Evolutionary conservation across 768 basidiomycete species (phyloP), one percentile per base, ranked within the genome.

Genomic region (Pleurotus platypus): DNA sequence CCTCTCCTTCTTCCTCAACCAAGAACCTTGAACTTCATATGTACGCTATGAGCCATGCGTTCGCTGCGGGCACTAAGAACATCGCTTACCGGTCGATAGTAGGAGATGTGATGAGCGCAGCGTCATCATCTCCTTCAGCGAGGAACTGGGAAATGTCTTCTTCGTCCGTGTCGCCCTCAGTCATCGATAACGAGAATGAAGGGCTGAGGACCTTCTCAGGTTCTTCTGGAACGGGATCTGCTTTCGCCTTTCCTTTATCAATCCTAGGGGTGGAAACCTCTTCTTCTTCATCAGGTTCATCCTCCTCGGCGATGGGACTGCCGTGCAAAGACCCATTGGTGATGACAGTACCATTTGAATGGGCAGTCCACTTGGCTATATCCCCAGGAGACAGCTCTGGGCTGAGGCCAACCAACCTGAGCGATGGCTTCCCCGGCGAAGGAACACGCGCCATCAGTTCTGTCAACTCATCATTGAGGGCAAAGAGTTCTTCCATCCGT

Each of bases 1-100:
- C 89, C 71, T 98, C 96, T 0, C 94, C 94, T 68, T 99, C 97
- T 68, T 98, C 97, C 56, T 86, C 90, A 0, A 95, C 89, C 87
- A 90, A 92, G 51, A 79, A 85, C 61, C 85, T 78, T 22, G 89
- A 90, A 48, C 90, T 89, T 53, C 9, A 60, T 40, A 45, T 15
- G 8, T n/a, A 40, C 42, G n/a, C 42, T 22, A 58, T 50, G 26
- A 61, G 27, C 57, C 16, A 46, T 26, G 26, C 59, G 24, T 22
- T 22, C 22, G 0, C 22, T 43, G 13, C 13, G 20, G 26, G 46
- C 5, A 26, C 30, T 9, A 9, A 46, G 39, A 9, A 38, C 4
- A 55, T 24, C 20, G 57, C 80, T 62, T 51, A 87, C 87, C 83
- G 71, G 61, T 86, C 70, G 59, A 62, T 80, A 7, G 78, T 76